phyloP scores from a whole-genome alignment of 768 basidiomycete genomes.

The Rhodosporidiobolus odoratus region DNA sequence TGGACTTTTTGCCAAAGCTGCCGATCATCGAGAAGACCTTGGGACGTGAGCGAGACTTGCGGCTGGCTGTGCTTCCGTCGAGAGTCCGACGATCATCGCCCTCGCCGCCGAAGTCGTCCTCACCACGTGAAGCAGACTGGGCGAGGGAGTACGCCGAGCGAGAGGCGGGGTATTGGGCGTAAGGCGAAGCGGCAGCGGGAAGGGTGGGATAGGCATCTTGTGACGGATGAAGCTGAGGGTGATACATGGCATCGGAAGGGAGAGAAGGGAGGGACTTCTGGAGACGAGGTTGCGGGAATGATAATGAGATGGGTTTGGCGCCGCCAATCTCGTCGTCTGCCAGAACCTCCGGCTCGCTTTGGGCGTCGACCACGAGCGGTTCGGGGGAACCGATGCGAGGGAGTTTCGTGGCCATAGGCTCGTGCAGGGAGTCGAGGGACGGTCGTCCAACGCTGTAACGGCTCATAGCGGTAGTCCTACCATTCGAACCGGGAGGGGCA shows the following conservation, averaged over 20 bases:
- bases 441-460: slow-evolving; percentile 10
- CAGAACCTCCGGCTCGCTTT: slow-evolving; percentile 21
- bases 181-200: not conserved
- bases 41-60: not conserved
- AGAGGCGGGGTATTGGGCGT: slow-evolving; percentile 6
- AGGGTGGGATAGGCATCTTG: not conserved
- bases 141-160: slow-evolving; percentile 34
- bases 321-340: not conserved
- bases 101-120: not conserved
- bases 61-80: not conserved
- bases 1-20: not conserved
- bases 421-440: slow-evolving; percentile 23
- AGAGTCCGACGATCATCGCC: not conserved
- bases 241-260: slow-evolving; percentile 7
- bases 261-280: slow-evolving; percentile 22
- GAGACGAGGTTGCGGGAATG: not conserved
- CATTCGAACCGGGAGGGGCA: not conserved
- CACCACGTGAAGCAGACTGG: too few species aligned
- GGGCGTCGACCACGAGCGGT: not conserved
- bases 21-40: slow-evolving; percentile 21
- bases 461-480: not conserved
- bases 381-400: not conserved
- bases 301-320: not conserved
- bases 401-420: not conserved
- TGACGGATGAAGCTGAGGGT: not conserved